Evolutionary conservation across 306 rosid genomes (phyloP).

Genomic region (Pueraria montana): DNA sequence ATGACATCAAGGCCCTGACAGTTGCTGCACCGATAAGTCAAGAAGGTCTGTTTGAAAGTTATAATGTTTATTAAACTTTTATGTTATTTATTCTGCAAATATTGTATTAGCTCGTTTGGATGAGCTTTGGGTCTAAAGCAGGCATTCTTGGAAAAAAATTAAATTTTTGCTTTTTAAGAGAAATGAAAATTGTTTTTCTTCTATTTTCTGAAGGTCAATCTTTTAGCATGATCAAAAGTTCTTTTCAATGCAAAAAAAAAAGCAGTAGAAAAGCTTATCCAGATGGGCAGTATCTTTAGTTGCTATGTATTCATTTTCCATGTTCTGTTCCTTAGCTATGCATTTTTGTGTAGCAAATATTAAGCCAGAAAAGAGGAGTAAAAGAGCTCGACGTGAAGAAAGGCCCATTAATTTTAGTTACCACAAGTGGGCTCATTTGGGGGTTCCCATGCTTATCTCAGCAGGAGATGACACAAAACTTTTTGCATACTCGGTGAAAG

Average conservation of each 20-base stretch:
- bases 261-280: too few relatives aligned
- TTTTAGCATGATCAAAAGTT: not conserved
- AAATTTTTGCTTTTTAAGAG: not conserved
- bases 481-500: conserved; percentile 84
- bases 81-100: not conserved
- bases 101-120: conserved; percentile 15
- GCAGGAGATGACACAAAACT: conserved; percentile 98
- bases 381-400: conserved; percentile 60
- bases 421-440: conserved; percentile 90
- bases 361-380: conserved; percentile 64
- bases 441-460: conserved; percentile 96
- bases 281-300: not conserved
- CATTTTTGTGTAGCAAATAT: too few relatives aligned
- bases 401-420: conserved; percentile 74
- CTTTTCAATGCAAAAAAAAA: too few relatives aligned
- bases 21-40: conserved; percentile 86
- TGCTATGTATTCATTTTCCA: not conserved
- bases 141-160: not conserved
- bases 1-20: conserved; percentile 86
- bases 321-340: too few relatives aligned
- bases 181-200: not conserved
- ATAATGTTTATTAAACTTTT: not conserved
- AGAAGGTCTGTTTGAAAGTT: conserved; percentile 70
- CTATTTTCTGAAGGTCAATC: not conserved
- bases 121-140: not conserved